phyloP scores from a whole-genome alignment of 768 basidiomycete genomes.

The Tulasnella sp. region DNA sequence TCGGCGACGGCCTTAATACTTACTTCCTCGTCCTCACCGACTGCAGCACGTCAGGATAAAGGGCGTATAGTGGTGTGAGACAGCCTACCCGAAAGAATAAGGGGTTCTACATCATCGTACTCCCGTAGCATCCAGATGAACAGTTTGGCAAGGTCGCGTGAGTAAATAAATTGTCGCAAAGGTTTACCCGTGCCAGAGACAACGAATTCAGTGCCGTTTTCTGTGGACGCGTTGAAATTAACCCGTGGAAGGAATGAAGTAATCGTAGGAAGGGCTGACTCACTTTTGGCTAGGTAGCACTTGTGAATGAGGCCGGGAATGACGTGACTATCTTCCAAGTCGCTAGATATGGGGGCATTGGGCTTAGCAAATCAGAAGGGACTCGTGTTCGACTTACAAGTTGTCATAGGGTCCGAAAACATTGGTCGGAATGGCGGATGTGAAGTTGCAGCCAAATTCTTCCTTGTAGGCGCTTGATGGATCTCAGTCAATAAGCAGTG shows the following conservation, averaged over 20 bases:
- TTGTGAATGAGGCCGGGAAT: constrained; percentile 91
- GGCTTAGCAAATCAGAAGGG: constrained; percentile 16
- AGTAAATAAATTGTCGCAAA: constrained; percentile 95
- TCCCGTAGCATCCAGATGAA: constrained; percentile 89
- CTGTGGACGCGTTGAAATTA: constrained; percentile 27
- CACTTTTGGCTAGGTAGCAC: constrained; percentile 84
- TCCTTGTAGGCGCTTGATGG: constrained; percentile 77
- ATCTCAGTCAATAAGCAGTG: not conserved
- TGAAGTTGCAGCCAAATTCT: constrained; percentile 89
- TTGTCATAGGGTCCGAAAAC: constrained; percentile 95
- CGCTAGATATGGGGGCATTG: constrained; percentile 34
- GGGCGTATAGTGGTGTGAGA: not conserved
- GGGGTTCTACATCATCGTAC: constrained; percentile 83
- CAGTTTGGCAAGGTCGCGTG: constrained; percentile 85
- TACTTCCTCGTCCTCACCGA: constrained; percentile 88
- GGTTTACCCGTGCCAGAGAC: constrained; percentile 88
- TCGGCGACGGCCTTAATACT: constrained; percentile 85
- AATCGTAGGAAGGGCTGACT: constrained; percentile 20
- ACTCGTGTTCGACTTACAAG: constrained; percentile 42
- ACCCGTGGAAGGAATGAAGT: not conserved
- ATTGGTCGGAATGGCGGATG: constrained; percentile 93
- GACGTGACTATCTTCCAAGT: constrained; percentile 83
- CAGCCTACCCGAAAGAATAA: constrained; percentile 71
- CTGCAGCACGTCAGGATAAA: constrained; percentile 29
- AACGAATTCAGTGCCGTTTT: constrained; percentile 73